A percentile compares a stretch with the other conserved stretches of the same genome.
These are phyloP conservation scores for Hypoxylon cercidicola DNA, from an alignment of 495 filamentous ascomycete genomes.

Conservation along the genomic window DNA sequence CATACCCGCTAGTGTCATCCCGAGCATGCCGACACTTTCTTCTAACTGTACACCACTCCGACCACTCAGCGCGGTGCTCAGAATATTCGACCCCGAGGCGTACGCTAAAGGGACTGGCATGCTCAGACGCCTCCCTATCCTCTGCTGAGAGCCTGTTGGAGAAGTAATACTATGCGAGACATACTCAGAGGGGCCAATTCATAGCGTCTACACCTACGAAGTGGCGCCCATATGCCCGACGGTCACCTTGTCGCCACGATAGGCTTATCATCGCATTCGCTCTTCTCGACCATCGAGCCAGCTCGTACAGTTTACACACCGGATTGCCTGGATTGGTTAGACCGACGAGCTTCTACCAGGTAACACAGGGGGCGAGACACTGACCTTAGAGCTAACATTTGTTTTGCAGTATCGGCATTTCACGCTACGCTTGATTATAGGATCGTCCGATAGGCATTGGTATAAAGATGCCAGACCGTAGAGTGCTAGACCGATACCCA, in stretches of 20 bases:
- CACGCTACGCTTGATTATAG: constrained; percentile 75
- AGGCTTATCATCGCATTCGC: constrained; percentile 36
- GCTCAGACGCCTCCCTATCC: too few species aligned
- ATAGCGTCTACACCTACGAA: neutral
- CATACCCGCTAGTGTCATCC: too few species aligned
- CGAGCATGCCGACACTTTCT: too few species aligned
- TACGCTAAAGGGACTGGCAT: too few species aligned
- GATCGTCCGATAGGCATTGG: constrained; percentile 67
- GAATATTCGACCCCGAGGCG: too few species aligned
- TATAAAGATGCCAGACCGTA: constrained; percentile 75
- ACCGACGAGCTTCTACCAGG: constrained; percentile 1
- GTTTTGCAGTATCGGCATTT: constrained; percentile 80
- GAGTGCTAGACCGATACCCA: constrained; percentile 71
- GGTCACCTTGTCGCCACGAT: neutral
- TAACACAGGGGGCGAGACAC: constrained; percentile 16
- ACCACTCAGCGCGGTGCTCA: too few species aligned
- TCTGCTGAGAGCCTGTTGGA: too few species aligned
- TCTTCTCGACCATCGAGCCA: constrained; percentile 84
- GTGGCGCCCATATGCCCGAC: neutral
- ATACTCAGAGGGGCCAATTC: too few species aligned
- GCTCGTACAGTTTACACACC: constrained; percentile 78
- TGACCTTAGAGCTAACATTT: constrained; percentile 71
- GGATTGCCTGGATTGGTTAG: constrained; percentile 57
- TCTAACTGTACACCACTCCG: too few species aligned
- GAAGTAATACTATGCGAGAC: too few species aligned